phyloP scores from a whole-genome alignment of 2,329 filamentous ascomycete genomes.

The Fonsecaea pedrosoi region DNA sequence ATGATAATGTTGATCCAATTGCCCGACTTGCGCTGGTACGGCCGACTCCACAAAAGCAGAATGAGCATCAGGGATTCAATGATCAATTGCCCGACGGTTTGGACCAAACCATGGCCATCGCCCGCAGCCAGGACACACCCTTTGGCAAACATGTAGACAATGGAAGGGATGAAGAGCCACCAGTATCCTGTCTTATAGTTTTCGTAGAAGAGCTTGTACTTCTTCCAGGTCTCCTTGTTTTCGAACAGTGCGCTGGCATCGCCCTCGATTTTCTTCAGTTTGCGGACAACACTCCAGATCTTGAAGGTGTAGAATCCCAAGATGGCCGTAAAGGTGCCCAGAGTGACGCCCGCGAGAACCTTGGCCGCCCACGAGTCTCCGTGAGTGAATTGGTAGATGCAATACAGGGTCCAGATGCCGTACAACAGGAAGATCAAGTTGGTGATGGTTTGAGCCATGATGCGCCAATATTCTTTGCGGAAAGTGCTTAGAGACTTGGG shows the following conservation, averaged over 20 bases:
- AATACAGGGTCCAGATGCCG: slow-evolving; percentile 94
- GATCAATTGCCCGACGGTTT: slow-evolving; percentile 78
- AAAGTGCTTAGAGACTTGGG: slow-evolving; percentile 80
- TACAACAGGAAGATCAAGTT: slow-evolving; percentile 90
- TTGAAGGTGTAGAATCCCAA: slow-evolving; percentile 83
- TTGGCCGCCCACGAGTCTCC: slow-evolving; percentile 96
- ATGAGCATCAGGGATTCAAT: slow-evolving; percentile 81
- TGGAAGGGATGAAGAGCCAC: slow-evolving; percentile 93
- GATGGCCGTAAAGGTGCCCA: slow-evolving; percentile 78
- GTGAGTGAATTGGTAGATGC: slow-evolving; percentile 90
- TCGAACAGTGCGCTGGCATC: slow-evolving; percentile 78
- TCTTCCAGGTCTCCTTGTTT: slow-evolving; percentile 87
- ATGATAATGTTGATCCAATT: slow-evolving; percentile 95
- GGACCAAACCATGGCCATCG: slow-evolving; percentile 82
- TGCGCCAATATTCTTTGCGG: slow-evolving; percentile 95
- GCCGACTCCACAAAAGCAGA: slow-evolving; percentile 81
- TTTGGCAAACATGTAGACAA: slow-evolving; percentile 89
- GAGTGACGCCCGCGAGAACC: slow-evolving; percentile 78
- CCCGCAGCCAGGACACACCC: slow-evolving; percentile 83
- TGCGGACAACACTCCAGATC: slow-evolving; percentile 77
- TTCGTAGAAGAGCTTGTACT: slow-evolving; percentile 98
- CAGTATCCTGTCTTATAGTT: slow-evolving; percentile 92
- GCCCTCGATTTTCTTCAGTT: slow-evolving; percentile 77
- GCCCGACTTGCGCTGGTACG: slow-evolving; percentile 83
- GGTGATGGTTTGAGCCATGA: slow-evolving; percentile 86